Percentiles rank a stretch among this genome's conserved stretches.
Evolutionary conservation across 768 basidiomycete genomes (phyloP).

Genomic region (Strobilomyces confusus): DNA sequence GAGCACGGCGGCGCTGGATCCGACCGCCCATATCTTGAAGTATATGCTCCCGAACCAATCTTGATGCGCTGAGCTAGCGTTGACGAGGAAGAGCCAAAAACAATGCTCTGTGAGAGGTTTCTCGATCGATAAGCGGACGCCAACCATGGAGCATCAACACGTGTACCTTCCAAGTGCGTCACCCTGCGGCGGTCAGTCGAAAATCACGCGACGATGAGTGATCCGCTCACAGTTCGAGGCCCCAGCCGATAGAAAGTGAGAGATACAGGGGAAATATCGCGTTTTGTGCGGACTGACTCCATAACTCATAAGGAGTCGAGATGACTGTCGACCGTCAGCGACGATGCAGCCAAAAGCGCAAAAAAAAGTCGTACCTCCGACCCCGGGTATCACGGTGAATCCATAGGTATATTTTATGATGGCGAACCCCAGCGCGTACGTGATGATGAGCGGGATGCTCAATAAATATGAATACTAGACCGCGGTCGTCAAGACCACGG

Average conservation of each 20-base stretch:
- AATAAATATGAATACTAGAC: slow-evolving; percentile 69
- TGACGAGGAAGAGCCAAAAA: slow-evolving; percentile 84
- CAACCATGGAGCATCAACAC: neutral
- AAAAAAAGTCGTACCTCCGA: slow-evolving; percentile 36
- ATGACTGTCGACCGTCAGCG: slow-evolving; percentile 42
- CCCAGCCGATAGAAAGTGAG: slow-evolving; percentile 63
- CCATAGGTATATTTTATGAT: slow-evolving; percentile 75
- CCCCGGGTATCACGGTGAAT: slow-evolving; percentile 40
- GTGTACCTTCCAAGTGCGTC: slow-evolving; percentile 71
- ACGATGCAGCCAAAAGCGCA: too few relatives aligned
- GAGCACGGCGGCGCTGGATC: slow-evolving; percentile 54
- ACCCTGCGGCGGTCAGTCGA: slow-evolving; percentile 43
- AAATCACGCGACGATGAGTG: neutral
- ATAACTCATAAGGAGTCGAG: slow-evolving; percentile 59
- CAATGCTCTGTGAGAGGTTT: slow-evolving; percentile 57
- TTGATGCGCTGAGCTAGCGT: slow-evolving; percentile 54
- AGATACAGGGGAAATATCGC: slow-evolving; percentile 67
- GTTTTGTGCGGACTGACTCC: slow-evolving; percentile 42
- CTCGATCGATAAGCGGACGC: neutral
- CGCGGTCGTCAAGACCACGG: neutral
- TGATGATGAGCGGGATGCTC: slow-evolving; percentile 55
- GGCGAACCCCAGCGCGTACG: slow-evolving; percentile 59
- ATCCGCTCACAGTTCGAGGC: slow-evolving; percentile 63
- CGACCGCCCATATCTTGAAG: slow-evolving; percentile 70
- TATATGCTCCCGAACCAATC: slow-evolving; percentile 77